These are phyloP conservation scores for Suillus alpinus DNA, from an alignment of 768 basidiomycete species.

Conservation along the genomic window DNA sequence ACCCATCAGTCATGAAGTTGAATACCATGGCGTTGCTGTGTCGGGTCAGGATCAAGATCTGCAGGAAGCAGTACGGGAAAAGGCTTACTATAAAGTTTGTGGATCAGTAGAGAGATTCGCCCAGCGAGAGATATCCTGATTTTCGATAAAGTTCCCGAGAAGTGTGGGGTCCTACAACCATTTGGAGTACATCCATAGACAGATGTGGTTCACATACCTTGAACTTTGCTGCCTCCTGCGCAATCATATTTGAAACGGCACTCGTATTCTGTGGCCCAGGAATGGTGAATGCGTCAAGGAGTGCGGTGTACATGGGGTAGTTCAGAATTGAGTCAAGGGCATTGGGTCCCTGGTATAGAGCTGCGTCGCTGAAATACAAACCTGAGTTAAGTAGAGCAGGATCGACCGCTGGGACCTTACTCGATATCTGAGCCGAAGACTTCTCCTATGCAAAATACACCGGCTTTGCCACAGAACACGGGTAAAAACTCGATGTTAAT, in stretches of 20 bases:
- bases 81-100: slow-evolving; percentile 61
- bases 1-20: slow-evolving; percentile 74
- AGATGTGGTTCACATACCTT: slow-evolving; percentile 27
- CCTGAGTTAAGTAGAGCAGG: slow-evolving; percentile 5
- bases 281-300: slow-evolving; percentile 65
- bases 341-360: slow-evolving; percentile 59
- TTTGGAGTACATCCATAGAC: neutral
- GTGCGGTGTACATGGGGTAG: slow-evolving; percentile 65
- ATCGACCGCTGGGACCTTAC: slow-evolving; percentile 28
- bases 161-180: slow-evolving; percentile 21
- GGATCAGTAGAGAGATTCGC: slow-evolving; percentile 68
- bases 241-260: slow-evolving; percentile 50
- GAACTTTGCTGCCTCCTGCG: slow-evolving; percentile 52
- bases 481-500: slow-evolving; percentile 78
- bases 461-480: slow-evolving; percentile 66
- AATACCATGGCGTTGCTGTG: slow-evolving; percentile 71
- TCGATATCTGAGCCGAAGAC: slow-evolving; percentile 55
- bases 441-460: slow-evolving; percentile 86
- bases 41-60: neutral
- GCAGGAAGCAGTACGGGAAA: neutral
- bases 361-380: slow-evolving; percentile 42
- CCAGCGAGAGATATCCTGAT: slow-evolving; percentile 78
- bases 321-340: slow-evolving; percentile 69
- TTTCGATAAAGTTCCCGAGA: slow-evolving; percentile 79
- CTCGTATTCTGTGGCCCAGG: slow-evolving; percentile 66